phyloP scores from a whole-genome alignment of 768 basidiomycete genomes.

The Boletus coccyginus region DNA sequence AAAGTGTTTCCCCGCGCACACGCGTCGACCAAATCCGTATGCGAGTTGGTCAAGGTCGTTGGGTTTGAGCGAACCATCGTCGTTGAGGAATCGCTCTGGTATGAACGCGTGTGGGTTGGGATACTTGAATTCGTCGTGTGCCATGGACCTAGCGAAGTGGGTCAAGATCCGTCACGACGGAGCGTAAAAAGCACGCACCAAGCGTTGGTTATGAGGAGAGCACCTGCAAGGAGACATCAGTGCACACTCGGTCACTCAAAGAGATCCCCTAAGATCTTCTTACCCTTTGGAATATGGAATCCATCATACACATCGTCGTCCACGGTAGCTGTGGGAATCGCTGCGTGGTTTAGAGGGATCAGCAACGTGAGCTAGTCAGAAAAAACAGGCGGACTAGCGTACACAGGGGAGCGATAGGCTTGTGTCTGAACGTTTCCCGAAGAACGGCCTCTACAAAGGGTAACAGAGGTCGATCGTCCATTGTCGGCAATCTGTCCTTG shows the following conservation, averaged over 20 bases:
- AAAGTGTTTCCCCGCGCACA: slow-evolving; percentile 23
- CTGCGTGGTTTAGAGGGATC: neutral
- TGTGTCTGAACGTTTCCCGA: slow-evolving; percentile 1
- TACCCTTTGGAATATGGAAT: slow-evolving; percentile 47
- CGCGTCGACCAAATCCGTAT: slow-evolving; percentile 27
- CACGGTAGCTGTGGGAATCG: slow-evolving; percentile 29
- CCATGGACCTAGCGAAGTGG: slow-evolving; percentile 12
- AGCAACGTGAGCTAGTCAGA: no score
- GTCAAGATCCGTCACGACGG: neutral
- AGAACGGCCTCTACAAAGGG: slow-evolving; percentile 11
- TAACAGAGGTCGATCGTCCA: slow-evolving; percentile 7
- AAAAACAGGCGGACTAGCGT: no score
- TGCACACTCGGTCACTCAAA: no score
- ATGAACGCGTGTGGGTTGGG: slow-evolving; percentile 34
- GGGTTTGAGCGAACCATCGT: slow-evolving; percentile 16
- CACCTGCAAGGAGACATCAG: neutral
- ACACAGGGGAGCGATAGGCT: slow-evolving; percentile 3
- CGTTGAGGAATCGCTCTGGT: slow-evolving; percentile 39
- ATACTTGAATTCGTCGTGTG: slow-evolving; percentile 29
- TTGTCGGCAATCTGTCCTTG: slow-evolving; percentile 1
- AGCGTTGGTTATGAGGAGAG: slow-evolving; percentile 1
- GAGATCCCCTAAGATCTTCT: no score
- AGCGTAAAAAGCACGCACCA: slow-evolving; percentile 4
- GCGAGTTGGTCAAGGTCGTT: slow-evolving; percentile 2
- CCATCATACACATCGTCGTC: slow-evolving; percentile 40